Conservation (phyloP, 768 basidiomycete species). For the Strobilomyces echinocephalus region DNA sequence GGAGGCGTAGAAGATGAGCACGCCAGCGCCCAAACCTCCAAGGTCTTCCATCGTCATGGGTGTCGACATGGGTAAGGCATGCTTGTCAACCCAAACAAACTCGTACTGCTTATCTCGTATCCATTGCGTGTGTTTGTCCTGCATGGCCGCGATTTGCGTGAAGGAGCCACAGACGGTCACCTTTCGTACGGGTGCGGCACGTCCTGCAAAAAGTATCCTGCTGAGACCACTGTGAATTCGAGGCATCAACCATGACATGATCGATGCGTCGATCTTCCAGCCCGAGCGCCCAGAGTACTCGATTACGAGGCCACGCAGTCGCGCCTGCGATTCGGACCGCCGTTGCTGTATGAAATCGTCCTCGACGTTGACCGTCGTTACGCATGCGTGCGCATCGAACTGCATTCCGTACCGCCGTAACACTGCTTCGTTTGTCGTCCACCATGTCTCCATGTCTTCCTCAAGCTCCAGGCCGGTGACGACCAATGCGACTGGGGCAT, state of each 20-base stretch:
- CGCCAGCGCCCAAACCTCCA: background rate
- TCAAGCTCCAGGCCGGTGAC: conserved; percentile 34
- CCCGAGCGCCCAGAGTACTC: background rate
- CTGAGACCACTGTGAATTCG: background rate
- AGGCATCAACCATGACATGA: background rate
- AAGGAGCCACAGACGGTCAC: background rate
- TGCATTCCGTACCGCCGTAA: conserved; percentile 27
- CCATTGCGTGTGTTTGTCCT: background rate
- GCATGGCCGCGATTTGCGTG: no score
- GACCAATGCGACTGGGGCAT: conserved; percentile 34
- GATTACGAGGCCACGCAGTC: background rate
- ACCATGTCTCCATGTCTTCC: conserved; percentile 24
- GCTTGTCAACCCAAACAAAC: background rate
- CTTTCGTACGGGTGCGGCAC: background rate
- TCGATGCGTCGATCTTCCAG: background rate
- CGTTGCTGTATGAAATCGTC: background rate
- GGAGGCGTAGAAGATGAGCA: background rate
- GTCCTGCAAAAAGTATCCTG: background rate
- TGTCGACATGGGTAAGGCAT: background rate
- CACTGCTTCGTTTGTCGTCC: conserved; percentile 20
- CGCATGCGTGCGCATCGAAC: conserved; percentile 21
- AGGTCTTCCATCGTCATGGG: background rate
- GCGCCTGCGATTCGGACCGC: background rate
- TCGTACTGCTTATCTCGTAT: background rate
- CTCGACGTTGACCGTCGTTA: conserved; percentile 4